Percentiles rank a stretch among this genome's conserved stretches.
These are phyloP conservation scores for Ephemerocybe angulata DNA, from an alignment of 768 basidiomycete species.

Conservation along the genomic window DNA sequence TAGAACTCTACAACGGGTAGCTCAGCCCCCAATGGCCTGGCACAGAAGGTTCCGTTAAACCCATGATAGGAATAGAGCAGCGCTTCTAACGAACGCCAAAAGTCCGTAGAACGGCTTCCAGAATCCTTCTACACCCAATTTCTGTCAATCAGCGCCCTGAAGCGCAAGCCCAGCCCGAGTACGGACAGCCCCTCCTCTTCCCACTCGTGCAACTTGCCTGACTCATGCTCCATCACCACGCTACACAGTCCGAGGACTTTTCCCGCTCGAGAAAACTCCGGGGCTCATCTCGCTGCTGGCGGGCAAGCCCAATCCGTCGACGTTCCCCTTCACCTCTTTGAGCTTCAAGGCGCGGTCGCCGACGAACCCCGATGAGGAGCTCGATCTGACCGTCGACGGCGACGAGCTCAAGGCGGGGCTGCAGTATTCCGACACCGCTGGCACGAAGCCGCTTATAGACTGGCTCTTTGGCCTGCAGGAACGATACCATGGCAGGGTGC, in stretches of 20 bases:
- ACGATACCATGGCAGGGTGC: slow-evolving; percentile 57
- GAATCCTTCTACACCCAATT: slow-evolving; percentile 54
- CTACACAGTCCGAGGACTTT: slow-evolving; percentile 58
- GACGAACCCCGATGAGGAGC: slow-evolving; percentile 39
- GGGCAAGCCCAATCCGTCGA: slow-evolving; percentile 86
- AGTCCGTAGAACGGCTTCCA: slow-evolving; percentile 38
- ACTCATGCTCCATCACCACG: slow-evolving; percentile 1
- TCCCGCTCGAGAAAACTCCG: slow-evolving; percentile 73
- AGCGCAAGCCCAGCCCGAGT: slow-evolving; percentile 64
- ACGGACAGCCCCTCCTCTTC: slow-evolving; percentile 21
- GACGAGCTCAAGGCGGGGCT: slow-evolving; percentile 62
- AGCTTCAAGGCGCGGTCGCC: slow-evolving; percentile 60
- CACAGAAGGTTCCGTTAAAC: slow-evolving; percentile 4
- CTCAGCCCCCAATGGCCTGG: no score
- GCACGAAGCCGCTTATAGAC: slow-evolving; percentile 56
- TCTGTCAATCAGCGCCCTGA: slow-evolving; percentile 59
- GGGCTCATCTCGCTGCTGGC: slow-evolving; percentile 81
- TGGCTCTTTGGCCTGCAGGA: slow-evolving; percentile 77
- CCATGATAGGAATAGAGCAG: background rate
- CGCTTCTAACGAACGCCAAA: background rate
- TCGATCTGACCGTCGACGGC: slow-evolving; percentile 50
- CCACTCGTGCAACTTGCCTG: background rate
- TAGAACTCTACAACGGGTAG: no score
- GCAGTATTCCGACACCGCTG: slow-evolving; percentile 74
- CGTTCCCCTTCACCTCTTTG: slow-evolving; percentile 87